Evolutionary conservation across 768 basidiomycete genomes (phyloP).

Genomic region (Boletus reticuloceps): DNA sequence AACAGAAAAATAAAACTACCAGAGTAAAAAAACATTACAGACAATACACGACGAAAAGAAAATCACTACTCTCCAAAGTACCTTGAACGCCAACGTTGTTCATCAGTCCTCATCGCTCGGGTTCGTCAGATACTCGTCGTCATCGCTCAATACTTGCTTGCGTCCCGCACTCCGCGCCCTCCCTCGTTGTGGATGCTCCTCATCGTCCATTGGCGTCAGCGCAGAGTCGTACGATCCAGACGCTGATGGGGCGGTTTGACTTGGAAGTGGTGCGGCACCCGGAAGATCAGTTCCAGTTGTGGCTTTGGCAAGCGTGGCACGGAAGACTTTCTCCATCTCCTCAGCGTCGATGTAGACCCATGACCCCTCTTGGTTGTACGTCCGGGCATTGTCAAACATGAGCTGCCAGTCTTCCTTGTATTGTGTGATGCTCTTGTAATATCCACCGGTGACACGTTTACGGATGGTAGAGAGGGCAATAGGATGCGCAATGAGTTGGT

Average conservation of each 20-base stretch:
- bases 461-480: slow-evolving; percentile 87
- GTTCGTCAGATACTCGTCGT: slow-evolving; percentile 58
- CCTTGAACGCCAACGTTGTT: background rate
- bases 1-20: slow-evolving; percentile 7
- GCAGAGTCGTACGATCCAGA: slow-evolving; percentile 61
- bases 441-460: slow-evolving; percentile 62
- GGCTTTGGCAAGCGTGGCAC: slow-evolving; percentile 61
- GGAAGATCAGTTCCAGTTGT: slow-evolving; percentile 72
- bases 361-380: slow-evolving; percentile 92
- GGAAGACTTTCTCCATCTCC: slow-evolving; percentile 90
- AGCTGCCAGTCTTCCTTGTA: slow-evolving; percentile 81
- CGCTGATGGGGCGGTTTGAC: slow-evolving; percentile 30
- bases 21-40: slow-evolving; percentile 9
- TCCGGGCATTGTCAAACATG: slow-evolving; percentile 93
- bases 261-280: slow-evolving; percentile 52
- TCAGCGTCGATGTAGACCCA: slow-evolving; percentile 95
- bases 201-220: slow-evolving; percentile 80
- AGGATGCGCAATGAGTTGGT: slow-evolving; percentile 80
- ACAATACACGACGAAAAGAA: slow-evolving; percentile 12
- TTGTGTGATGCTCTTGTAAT: slow-evolving; percentile 71
- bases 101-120: slow-evolving; percentile 70
- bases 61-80: background rate
- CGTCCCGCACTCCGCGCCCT: slow-evolving; percentile 59
- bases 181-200: slow-evolving; percentile 59
- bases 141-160: slow-evolving; percentile 73